Evolutionary conservation across 139 green algal genomes (phyloP).

Genomic region (Pleodorina starrii): DNA sequence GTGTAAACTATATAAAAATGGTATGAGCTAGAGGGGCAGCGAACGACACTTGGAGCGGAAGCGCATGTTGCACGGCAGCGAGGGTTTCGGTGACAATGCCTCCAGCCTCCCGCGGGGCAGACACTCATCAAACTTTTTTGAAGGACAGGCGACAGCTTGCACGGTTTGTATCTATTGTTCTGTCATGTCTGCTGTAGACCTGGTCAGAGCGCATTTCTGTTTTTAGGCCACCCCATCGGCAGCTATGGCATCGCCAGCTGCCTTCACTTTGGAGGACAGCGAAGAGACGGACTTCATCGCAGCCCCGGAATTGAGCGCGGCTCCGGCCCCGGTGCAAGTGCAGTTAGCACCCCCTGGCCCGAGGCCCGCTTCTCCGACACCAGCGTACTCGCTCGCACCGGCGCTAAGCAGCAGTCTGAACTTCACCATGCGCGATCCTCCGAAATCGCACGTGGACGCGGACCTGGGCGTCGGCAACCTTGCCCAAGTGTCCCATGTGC

Average conservation of each 20-base stretch:
- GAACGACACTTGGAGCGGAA: too few species aligned
- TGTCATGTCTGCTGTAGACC: too few species aligned
- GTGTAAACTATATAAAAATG: too few species aligned
- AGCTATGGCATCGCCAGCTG: not conserved
- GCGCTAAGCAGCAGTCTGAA: not conserved
- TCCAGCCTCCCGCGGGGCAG: not conserved
- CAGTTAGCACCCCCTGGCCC: not conserved
- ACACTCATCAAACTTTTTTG: too few species aligned
- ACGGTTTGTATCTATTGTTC: too few species aligned
- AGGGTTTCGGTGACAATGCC: too few species aligned
- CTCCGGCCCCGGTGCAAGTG: not conserved
- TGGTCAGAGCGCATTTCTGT: too few species aligned
- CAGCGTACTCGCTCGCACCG: not conserved
- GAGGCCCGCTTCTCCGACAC: not conserved
- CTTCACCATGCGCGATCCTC: not conserved
- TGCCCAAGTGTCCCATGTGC: not conserved
- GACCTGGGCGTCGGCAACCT: not conserved
- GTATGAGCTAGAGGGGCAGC: too few species aligned
- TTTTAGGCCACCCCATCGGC: too few species aligned
- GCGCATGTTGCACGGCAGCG: conserved; percentile 2
- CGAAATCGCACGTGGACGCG: not conserved
- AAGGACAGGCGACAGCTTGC: too few species aligned
- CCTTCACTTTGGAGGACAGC: conserved; percentile 38
- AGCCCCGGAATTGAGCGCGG: not conserved
- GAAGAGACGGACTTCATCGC: not conserved